phyloP scores from a whole-genome alignment of 352 stramenopile genomes.

The Elongisporangium senticosum region DNA sequence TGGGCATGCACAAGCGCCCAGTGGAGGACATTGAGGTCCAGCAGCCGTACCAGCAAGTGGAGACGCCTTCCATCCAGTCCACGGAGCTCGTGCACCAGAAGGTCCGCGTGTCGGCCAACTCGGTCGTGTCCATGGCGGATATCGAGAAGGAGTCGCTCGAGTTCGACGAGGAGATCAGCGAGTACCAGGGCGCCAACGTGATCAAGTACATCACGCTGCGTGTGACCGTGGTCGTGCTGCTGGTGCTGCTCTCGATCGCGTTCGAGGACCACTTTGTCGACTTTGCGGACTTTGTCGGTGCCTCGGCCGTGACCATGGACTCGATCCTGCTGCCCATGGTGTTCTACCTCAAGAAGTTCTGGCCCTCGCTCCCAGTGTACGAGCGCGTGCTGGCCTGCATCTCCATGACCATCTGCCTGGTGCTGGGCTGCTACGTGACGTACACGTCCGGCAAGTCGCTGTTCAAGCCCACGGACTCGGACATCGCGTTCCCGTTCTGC shows the following conservation, averaged over 20 bases:
- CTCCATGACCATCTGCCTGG: conserved; percentile 31
- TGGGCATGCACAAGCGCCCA: conserved; percentile 56
- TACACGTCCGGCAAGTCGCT: conserved; percentile 41
- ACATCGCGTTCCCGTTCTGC: conserved; percentile 49
- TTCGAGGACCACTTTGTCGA: conserved; percentile 66
- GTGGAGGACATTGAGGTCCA: conserved; percentile 25
- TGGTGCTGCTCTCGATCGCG: conserved; percentile 41
- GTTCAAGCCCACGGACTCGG: conserved; percentile 22
- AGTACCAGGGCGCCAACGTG: conserved; percentile 32
- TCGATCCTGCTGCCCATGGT: conserved; percentile 66
- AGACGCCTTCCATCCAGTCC: conserved; percentile 11
- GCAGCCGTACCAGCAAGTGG: conserved; percentile 20
- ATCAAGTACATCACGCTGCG: conserved; percentile 41
- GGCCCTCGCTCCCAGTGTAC: conserved; percentile 29
- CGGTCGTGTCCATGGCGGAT: conserved; percentile 24
- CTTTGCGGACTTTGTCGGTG: conserved; percentile 64
- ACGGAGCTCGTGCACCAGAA: conserved; percentile 15
- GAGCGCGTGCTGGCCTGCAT: conserved; percentile 30
- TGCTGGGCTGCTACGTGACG: conserved; percentile 42
- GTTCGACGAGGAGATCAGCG: conserved; percentile 20
- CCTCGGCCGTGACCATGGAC: conserved; percentile 46
- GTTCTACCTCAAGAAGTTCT: conserved; percentile 73
- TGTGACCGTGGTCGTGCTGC: conserved; percentile 31
- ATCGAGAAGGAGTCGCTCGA: conserved; percentile 25
- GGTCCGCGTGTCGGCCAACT: conserved; percentile 3